A percentile compares a stretch with the other conserved stretches of the same genome.
These are phyloP conservation scores for Pleoardoris graminearum DNA, from an alignment of 2,329 filamentous ascomycete genomes.

Conservation along the genomic window DNA sequence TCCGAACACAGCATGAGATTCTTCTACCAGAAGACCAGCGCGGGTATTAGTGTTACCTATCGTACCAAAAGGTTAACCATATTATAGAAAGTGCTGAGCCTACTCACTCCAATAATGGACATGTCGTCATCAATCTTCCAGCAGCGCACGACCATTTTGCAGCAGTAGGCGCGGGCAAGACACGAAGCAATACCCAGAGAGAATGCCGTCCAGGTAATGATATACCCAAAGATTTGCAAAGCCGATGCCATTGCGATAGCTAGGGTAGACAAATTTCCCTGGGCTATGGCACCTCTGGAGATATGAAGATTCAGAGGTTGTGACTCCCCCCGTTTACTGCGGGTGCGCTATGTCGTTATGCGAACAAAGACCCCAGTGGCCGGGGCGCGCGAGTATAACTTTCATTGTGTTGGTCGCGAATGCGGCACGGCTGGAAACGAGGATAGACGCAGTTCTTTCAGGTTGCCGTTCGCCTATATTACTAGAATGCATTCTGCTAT, in stretches of 20 bases:
- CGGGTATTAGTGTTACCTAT: background rate
- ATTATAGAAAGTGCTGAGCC: background rate
- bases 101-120: conserved; percentile 8
- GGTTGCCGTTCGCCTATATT: background rate
- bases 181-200: conserved; percentile 5
- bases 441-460: background rate
- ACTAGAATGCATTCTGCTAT: background rate
- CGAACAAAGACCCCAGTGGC: background rate
- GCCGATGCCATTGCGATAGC: background rate
- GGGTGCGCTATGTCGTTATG: background rate
- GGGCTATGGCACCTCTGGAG: background rate
- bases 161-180: conserved; percentile 6
- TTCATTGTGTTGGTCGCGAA: background rate
- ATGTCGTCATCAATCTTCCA: conserved; percentile 12
- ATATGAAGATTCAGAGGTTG: background rate
- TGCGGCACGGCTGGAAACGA: background rate
- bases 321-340: background rate
- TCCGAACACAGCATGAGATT: background rate
- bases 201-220: conserved; percentile 7
- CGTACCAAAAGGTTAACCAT: background rate
- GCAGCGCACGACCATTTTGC: conserved; percentile 1
- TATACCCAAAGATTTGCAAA: conserved; percentile 7
- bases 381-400: background rate
- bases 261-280: background rate
- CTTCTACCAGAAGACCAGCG: background rate